phyloP scores from a whole-genome alignment of 2,329 filamentous ascomycete species.

The Exophiala lecanii-corni region DNA sequence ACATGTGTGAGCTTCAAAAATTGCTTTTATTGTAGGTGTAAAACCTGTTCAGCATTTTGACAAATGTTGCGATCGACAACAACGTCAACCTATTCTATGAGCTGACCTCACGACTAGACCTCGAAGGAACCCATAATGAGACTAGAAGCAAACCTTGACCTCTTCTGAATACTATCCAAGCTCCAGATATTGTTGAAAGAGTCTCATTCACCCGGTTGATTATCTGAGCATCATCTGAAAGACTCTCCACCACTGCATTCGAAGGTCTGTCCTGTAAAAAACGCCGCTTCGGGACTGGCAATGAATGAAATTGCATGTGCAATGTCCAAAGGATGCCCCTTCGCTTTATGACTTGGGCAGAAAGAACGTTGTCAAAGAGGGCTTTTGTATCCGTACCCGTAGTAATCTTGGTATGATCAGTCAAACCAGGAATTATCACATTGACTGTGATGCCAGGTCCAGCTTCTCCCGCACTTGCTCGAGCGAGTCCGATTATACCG shows the following conservation, averaged over 20 bases:
- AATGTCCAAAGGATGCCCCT: neutral
- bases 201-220: too few species aligned
- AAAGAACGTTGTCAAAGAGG: neutral
- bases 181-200: too few species aligned
- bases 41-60: too few species aligned
- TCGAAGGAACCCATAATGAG: too few species aligned
- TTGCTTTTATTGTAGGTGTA: too few species aligned
- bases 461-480: neutral
- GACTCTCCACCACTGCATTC: neutral
- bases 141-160: too few species aligned
- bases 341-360: neutral
- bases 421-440: neutral
- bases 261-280: neutral
- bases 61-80: too few species aligned
- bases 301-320: neutral
- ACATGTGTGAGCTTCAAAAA: too few species aligned
- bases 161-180: too few species aligned
- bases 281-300: neutral
- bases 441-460: neutral
- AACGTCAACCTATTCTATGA: too few species aligned
- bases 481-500: neutral
- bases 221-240: too few species aligned
- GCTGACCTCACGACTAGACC: too few species aligned
- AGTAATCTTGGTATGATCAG: neutral
- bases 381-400: slow-evolving; percentile 25